phyloP scores from a whole-genome alignment of 1,284 basidiomycete genomes.

The Athelia psychrophila region DNA sequence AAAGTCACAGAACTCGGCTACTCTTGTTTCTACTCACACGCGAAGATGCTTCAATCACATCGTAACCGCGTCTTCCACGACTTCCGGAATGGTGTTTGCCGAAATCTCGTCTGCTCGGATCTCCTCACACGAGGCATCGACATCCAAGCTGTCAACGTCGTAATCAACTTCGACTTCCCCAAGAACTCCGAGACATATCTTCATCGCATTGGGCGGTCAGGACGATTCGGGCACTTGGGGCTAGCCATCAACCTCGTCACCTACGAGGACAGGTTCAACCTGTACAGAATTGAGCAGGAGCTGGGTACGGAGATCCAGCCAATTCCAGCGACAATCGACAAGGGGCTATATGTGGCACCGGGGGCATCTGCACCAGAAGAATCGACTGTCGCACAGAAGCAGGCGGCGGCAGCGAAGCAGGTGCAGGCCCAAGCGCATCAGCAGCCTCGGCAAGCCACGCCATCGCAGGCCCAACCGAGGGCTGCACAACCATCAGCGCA shows the following conservation, averaged over 20 bases:
- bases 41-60: slow-evolving; percentile 98
- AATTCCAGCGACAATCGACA: slow-evolving; percentile 91
- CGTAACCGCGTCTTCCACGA: slow-evolving; percentile 99
- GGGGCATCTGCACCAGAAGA: slow-evolving; percentile 35
- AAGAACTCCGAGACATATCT: slow-evolving; percentile 99
- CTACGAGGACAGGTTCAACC: slow-evolving; percentile 96
- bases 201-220: slow-evolving; percentile 96
- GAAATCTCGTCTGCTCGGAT: slow-evolving; percentile 96
- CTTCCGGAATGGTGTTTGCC: slow-evolving; percentile 97
- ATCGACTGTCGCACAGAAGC: slow-evolving; percentile 43
- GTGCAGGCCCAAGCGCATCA: slow-evolving; percentile 12
- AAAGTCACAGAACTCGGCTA: slow-evolving; percentile 99
- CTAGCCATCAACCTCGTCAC: slow-evolving; percentile 96
- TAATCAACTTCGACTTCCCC: slow-evolving; percentile 99
- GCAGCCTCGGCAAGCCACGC: slow-evolving; percentile 7
- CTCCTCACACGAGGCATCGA: slow-evolving; percentile 98
- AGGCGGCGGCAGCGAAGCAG: slow-evolving; percentile 26
- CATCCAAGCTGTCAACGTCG: slow-evolving; percentile 99
- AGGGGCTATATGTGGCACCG: slow-evolving; percentile 89
- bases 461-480: slow-evolving; percentile 9
- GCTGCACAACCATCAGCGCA: slow-evolving; percentile 9
- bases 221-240: slow-evolving; percentile 96
- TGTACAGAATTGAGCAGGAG: slow-evolving; percentile 98
- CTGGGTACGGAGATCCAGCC: slow-evolving; percentile 97
- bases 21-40: slow-evolving; percentile 99